A percentile compares a stretch with the other conserved stretches of the same genome.
phyloP scores from a whole-genome alignment of 371 early-diverging fungal genomes.

The Mortierella sp. region DNA sequence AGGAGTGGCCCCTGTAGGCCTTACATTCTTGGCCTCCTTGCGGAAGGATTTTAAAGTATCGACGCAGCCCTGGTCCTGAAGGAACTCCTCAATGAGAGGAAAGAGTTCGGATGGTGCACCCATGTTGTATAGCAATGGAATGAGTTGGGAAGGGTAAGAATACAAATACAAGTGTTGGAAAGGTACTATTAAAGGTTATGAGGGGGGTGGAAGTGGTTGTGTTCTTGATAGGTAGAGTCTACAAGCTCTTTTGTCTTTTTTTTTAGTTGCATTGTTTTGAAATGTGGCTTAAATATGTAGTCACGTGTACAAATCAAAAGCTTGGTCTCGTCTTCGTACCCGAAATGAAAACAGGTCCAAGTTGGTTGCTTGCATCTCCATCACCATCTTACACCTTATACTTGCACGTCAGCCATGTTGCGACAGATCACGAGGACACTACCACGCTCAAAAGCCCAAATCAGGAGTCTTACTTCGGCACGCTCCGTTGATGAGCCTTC shows the following conservation, averaged over 20 bases:
- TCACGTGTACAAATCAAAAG: slow-evolving; percentile 17
- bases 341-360: slow-evolving; percentile 6
- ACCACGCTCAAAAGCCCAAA: slow-evolving; percentile 22
- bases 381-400: background rate
- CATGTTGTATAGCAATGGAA: slow-evolving; percentile 19
- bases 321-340: slow-evolving; percentile 5
- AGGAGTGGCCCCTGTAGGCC: background rate
- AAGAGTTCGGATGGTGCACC: slow-evolving; percentile 53
- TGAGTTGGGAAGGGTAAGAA: background rate
- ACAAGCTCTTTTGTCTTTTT: slow-evolving; percentile 7
- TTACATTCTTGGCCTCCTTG: slow-evolving; percentile 57
- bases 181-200: background rate
- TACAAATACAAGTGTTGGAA: background rate
- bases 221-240: background rate
- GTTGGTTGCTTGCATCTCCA: background rate
- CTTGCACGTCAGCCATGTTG: slow-evolving; percentile 32
- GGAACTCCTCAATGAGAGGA: slow-evolving; percentile 48
- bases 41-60: slow-evolving; percentile 49
- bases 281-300: slow-evolving; percentile 25
- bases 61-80: slow-evolving; percentile 49
- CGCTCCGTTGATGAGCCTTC: slow-evolving; percentile 52
- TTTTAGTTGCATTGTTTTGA: slow-evolving; percentile 26
- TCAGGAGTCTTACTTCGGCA: slow-evolving; percentile 41
- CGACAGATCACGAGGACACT: slow-evolving; percentile 45
- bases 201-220: background rate